Conservation (phyloP, 768 basidiomycete species). For the Phlegmacium glaucopus region DNA sequence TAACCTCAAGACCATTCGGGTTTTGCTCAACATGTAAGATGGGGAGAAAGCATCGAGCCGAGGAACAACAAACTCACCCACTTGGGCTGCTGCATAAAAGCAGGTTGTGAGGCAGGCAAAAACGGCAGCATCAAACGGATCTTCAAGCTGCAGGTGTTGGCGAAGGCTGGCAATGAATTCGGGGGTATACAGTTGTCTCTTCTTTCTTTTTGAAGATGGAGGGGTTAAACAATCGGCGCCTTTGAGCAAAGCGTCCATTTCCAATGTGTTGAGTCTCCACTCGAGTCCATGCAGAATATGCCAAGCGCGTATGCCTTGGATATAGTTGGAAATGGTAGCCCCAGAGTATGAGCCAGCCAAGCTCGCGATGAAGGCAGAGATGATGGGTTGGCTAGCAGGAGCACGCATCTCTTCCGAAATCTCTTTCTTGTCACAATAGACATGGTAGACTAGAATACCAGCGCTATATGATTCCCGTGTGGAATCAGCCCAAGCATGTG, state of each 20-base stretch:
- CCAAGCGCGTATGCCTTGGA: slow-evolving; percentile 2
- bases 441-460: no score
- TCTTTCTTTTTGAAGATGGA: slow-evolving; percentile 20
- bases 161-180: slow-evolving; percentile 15
- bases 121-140: slow-evolving; percentile 28
- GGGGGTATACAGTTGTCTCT: slow-evolving; percentile 27
- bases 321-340: no score
- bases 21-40: neutral
- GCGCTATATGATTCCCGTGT: no score
- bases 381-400: no score
- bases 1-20: neutral
- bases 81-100: neutral
- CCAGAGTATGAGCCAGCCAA: no score
- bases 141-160: slow-evolving; percentile 16
- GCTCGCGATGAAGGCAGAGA: no score
- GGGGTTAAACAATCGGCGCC: slow-evolving; percentile 27
- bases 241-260: slow-evolving; percentile 25
- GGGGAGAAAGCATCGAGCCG: neutral
- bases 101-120: slow-evolving; percentile 17
- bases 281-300: slow-evolving; percentile 1
- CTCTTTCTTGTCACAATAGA: no score
- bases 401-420: no score
- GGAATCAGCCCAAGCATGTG: no score
- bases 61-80: neutral
- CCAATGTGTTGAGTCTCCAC: neutral